Evolutionary conservation across 2,329 filamentous ascomycete genomes (phyloP).

Genomic region (Trichoderma sp.): DNA sequence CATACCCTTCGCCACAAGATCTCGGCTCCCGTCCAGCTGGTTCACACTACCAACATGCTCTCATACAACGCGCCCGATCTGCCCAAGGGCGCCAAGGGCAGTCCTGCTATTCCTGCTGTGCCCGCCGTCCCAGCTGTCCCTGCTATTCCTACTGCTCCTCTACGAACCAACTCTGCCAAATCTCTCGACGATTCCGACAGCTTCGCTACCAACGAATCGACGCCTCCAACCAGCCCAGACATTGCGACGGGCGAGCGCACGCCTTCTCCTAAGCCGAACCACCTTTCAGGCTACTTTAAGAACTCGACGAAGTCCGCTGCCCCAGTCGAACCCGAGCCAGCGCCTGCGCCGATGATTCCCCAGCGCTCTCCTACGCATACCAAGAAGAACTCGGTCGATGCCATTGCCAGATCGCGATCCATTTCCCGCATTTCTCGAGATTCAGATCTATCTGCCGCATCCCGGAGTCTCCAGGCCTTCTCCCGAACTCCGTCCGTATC

Average conservation of each 20-base stretch:
- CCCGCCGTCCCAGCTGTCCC: background rate
- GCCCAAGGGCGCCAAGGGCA: slow-evolving; percentile 32
- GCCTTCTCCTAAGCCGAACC: slow-evolving; percentile 61
- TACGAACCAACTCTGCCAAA: slow-evolving; percentile 52
- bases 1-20: slow-evolving; percentile 64
- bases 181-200: slow-evolving; percentile 74
- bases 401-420: slow-evolving; percentile 65
- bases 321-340: slow-evolving; percentile 39
- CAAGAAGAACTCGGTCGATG: slow-evolving; percentile 76
- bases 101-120: background rate
- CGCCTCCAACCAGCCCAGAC: slow-evolving; percentile 68
- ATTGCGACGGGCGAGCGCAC: slow-evolving; percentile 55
- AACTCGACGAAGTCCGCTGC: slow-evolving; percentile 47
- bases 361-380: slow-evolving; percentile 81
- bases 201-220: slow-evolving; percentile 52
- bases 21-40: slow-evolving; percentile 78
- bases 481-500: slow-evolving; percentile 58
- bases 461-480: slow-evolving; percentile 56
- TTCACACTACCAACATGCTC: slow-evolving; percentile 95
- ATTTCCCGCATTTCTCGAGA: slow-evolving; percentile 57
- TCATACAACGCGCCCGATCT: slow-evolving; percentile 93
- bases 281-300: slow-evolving; percentile 65
- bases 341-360: slow-evolving; percentile 58
- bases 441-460: slow-evolving; percentile 52
- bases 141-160: slow-evolving; percentile 1